These are phyloP conservation scores for Colletotrichum magnum DNA, from an alignment of 2,329 filamentous ascomycete genomes.

Conservation along the genomic window DNA sequence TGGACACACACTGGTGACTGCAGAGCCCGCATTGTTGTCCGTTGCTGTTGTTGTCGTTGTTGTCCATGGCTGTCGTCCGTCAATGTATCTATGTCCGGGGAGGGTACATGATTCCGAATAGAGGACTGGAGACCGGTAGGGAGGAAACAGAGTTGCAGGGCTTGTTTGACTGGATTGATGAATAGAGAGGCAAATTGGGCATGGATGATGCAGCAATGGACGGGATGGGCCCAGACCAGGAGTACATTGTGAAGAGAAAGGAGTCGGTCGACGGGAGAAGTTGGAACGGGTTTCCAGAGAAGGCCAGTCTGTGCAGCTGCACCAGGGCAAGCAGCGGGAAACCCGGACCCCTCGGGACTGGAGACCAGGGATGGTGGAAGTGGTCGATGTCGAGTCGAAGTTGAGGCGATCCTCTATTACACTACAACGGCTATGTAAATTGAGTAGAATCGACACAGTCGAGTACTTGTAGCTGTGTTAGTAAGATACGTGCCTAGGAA, in stretches of 20 bases:
- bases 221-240: neutral
- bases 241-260: neutral
- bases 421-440: too few species aligned
- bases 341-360: slow-evolving; percentile 39
- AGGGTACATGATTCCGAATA: too few species aligned
- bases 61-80: too few species aligned
- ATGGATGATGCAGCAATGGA: neutral
- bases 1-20: too few species aligned
- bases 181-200: slow-evolving; percentile 25
- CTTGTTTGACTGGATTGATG: neutral
- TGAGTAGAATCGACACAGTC: too few species aligned
- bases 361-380: slow-evolving; percentile 29
- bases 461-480: too few species aligned
- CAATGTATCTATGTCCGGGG: too few species aligned
- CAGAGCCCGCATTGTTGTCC: too few species aligned
- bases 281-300: neutral
- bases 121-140: neutral
- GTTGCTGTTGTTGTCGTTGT: too few species aligned
- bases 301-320: slow-evolving; percentile 19
- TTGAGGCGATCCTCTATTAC: slow-evolving; percentile 19
- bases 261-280: neutral
- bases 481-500: too few species aligned
- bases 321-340: slow-evolving; percentile 25
- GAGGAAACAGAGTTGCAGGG: slow-evolving; percentile 9
- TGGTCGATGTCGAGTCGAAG: slow-evolving; percentile 5